Conservation (phyloP, 2,329 filamentous ascomycete genomes). For the Aspergillus novofumigatus region DNA sequence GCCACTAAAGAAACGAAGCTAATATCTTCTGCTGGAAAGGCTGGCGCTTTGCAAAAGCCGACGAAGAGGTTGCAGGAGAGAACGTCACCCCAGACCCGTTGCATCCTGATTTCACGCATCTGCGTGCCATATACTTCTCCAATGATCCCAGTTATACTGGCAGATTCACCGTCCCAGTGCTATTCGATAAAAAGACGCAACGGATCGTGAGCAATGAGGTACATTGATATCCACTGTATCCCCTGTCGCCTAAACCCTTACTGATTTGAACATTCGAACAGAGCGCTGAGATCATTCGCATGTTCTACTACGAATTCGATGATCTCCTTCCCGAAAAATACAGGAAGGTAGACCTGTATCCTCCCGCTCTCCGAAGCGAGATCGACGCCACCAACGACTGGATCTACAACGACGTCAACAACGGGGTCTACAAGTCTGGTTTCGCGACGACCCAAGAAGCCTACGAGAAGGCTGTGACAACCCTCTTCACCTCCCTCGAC, state of each 20-base stretch:
- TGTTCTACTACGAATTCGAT: conserved; percentile 82
- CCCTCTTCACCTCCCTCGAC: conserved; percentile 74
- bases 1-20: too few relatives aligned
- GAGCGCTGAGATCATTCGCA: conserved; percentile 83
- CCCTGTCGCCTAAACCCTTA: not conserved
- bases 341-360: conserved; percentile 63
- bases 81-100: conserved; percentile 53
- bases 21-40: conserved; percentile 41
- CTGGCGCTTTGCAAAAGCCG: conserved; percentile 74
- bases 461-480: conserved; percentile 69
- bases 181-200: conserved; percentile 67
- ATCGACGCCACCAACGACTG: conserved; percentile 78
- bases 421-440: conserved; percentile 57
- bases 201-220: conserved; percentile 87
- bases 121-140: conserved; percentile 76
- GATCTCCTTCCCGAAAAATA: conserved; percentile 59
- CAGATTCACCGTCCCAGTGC: conserved; percentile 80
- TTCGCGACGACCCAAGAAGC: conserved; percentile 81
- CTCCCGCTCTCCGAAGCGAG: conserved; percentile 55
- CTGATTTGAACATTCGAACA: conserved; percentile 10
- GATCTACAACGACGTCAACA: conserved; percentile 65
- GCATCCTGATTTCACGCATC: conserved; percentile 64
- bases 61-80: conserved; percentile 56
- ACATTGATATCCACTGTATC: conserved; percentile 2
- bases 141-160: conserved; percentile 68